Evolutionary conservation across 2,329 filamentous ascomycete genomes (phyloP), one percentile per base, ranked within the genome.

Genomic region (Raffaelea deltoideospora): DNA sequence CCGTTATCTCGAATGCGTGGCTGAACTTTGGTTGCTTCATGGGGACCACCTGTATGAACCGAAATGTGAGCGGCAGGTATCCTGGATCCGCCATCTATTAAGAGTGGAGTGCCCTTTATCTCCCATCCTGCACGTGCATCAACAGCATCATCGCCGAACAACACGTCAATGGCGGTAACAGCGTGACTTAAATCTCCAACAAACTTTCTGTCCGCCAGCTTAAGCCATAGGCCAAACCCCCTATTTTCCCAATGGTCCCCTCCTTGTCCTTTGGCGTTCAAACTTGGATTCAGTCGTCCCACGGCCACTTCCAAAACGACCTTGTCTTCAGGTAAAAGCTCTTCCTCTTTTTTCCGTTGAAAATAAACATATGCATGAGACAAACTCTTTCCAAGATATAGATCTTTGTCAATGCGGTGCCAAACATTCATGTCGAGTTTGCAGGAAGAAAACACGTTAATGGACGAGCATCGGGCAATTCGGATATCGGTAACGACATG

Each of bases 121-220:
- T 76, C 65, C 90, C 92, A 98, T 22, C 82, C 82, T 2, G 77
- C 72, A 39, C 90, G 75, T 5, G 85, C 87, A 53, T 98, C 90
- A 23, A 87, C 83, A 10, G 87, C 88, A 53, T 95, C 87, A 17
- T 87, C 76, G 17, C 87, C 87, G 50, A 92, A 95, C 7, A 95
- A 65, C 5, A 94, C 74, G 52, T 95, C 87, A 6, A 94, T 65
- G 4, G 77, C 79, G 0, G 85, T 93, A 34, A 95, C 68, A 14
- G 77, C 79, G 28, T 71, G 67, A 40, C 76, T 73, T 4, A 77
- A 80, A 51, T 92, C 84, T 52, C 76, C 81, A 32, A 79, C 76
- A 49, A 82, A 74, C 44, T 72, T 69, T 52, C 78, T 81, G 22
- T 71, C 65, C 14, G 79, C 79, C 40, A 83, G 69, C 56, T 83